Evolutionary conservation across 768 basidiomycete species (phyloP), one percentile per base, ranked within the genome.

Genomic region (Tricholoma sp.): DNA sequence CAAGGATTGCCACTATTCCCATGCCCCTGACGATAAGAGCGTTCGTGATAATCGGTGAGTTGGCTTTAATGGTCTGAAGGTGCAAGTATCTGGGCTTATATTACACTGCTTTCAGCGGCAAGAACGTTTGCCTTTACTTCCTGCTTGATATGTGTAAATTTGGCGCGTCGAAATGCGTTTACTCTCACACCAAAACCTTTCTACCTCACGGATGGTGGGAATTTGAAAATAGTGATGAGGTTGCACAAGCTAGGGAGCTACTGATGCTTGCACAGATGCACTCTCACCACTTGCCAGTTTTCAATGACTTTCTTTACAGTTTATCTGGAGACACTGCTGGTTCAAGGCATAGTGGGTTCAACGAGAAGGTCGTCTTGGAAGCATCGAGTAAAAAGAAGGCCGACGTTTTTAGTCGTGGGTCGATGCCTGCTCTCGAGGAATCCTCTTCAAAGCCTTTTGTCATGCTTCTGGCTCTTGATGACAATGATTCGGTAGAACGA

Each of bases 171-270:
- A 70, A 68, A 62, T 84, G 82, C 59, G 71, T 72, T 6, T 83
- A 84, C 59, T 10, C 83, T 10, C 83, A 85, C 61, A 72, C 75
- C 20, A 76, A 70, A 52, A 66, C 66, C 4, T 76, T 74, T 54
- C 74, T 85, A 5, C 74, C 75, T 32, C 63, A 57, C 20, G 76
- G 81, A 1, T 83, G 80, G 80, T 84, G 80, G 81, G 37, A n/a
- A n/a, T n/a, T n/a, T n/a, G n/a, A 57, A 34, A 9, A 60, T 41
- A 44, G 49, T 44, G 53, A 57, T 1, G 10, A 37, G 5, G 61
- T 61, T 2, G 32, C 28, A 15, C 11, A 50, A 15, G n/a, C 49
- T 37, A 53, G 39, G n/a, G 37, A 42, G 18, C 24, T 52, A n/a
- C 42, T 37, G 31, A 17, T 34, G 1, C 44, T 36, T 18, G 41